Evolutionary conservation across 352 stramenopile species (phyloP).

Genomic region (Phytophthora pini): DNA sequence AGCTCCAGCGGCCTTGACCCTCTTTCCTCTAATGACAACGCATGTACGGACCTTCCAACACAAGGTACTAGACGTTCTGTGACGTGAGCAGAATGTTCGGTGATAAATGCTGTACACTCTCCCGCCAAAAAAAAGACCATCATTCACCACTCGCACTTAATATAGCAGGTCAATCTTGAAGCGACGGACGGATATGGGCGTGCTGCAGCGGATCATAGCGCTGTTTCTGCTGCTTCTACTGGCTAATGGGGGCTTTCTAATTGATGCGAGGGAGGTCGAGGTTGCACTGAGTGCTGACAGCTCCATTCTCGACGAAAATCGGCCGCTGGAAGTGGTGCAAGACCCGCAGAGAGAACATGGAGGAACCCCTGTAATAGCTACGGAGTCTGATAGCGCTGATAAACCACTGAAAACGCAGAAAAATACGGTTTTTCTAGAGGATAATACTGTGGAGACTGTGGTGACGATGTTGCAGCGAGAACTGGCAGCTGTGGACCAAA

Average conservation of each 20-base stretch:
- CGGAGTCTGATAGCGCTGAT: not conserved
- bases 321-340: not conserved
- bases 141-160: conserved; percentile 21
- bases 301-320: conserved; percentile 11
- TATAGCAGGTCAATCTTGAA: conserved; percentile 21
- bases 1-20: not conserved
- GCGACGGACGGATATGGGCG: conserved; percentile 6
- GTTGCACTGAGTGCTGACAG: conserved; percentile 22
- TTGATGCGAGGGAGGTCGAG: conserved; percentile 10
- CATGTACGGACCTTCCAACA: conserved; percentile 3
- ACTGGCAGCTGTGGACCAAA: conserved; percentile 39
- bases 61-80: conserved; percentile 7
- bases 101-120: conserved; percentile 19
- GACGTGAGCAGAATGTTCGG: not conserved
- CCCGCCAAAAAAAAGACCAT: conserved; percentile 24
- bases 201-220: not conserved
- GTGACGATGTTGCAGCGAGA: conserved; percentile 37
- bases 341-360: not conserved
- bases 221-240: not conserved
- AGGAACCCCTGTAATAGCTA: not conserved
- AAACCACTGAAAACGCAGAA: not conserved
- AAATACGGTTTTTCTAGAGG: not conserved
- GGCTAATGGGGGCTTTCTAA: not conserved
- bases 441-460: not conserved
- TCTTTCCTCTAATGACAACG: not conserved